phyloP scores from a whole-genome alignment of 2,329 filamentous ascomycete genomes.

The Penicillium sp. region DNA sequence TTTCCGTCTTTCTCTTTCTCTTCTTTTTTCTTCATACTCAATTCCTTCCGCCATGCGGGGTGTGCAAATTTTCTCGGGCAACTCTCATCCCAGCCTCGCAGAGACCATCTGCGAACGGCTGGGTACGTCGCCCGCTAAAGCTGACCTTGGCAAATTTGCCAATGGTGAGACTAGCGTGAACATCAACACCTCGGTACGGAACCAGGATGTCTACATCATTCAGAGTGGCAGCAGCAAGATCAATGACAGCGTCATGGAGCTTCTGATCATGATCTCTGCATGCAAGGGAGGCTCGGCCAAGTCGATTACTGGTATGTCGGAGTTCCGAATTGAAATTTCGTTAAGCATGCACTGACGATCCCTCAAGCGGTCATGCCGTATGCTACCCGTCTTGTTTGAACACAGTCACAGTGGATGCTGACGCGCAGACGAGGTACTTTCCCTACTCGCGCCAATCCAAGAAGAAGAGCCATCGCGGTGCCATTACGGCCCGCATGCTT shows the following conservation, averaged over 20 bases:
- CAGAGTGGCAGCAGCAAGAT: constrained; percentile 95
- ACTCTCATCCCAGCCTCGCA: constrained; percentile 63
- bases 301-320: constrained; percentile 80
- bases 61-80: constrained; percentile 67
- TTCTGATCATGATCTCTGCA: constrained; percentile 97
- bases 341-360: constrained; percentile 16
- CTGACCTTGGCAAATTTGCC: constrained; percentile 64
- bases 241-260: constrained; percentile 99
- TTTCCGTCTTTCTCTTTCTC: constrained; percentile 10
- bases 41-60: constrained; percentile 54
- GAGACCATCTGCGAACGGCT: constrained; percentile 67
- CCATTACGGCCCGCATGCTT: constrained; percentile 95
- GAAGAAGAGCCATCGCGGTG: constrained; percentile 95
- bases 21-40: constrained; percentile 18
- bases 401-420: constrained; percentile 34
- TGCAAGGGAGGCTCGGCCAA: constrained; percentile 97
- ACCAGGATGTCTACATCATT: constrained; percentile 98
- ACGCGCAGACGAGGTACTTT: constrained; percentile 65
- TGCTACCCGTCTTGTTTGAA: constrained; percentile 35
- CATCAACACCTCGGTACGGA: constrained; percentile 72
- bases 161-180: constrained; percentile 70
- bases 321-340: background rate
- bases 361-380: constrained; percentile 49
- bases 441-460: constrained; percentile 99
- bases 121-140: constrained; percentile 59